These are phyloP conservation scores for Camelina neglecta DNA, from an alignment of 345 rosid species.

Conservation along the genomic window DNA sequence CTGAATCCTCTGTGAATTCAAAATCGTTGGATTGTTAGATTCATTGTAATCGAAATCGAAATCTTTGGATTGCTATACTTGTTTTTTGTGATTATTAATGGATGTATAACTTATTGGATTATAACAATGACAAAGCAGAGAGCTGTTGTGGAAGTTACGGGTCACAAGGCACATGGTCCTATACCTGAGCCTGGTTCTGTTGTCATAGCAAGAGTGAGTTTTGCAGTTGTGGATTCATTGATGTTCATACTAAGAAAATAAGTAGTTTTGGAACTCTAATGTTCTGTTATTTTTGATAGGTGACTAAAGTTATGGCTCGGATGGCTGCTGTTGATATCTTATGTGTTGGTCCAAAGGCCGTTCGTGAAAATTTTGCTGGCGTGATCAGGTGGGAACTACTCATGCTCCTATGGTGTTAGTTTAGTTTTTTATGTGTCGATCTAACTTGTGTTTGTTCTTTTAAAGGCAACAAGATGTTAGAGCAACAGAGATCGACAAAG, in stretches of 20 bases:
- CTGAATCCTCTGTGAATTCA: neutral
- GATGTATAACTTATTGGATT: neutral
- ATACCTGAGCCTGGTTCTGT: constrained; percentile 87
- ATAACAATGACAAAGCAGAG: constrained; percentile 50
- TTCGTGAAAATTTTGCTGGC: constrained; percentile 82
- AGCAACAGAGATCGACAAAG: constrained; percentile 91
- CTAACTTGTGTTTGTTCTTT: constrained; percentile 16
- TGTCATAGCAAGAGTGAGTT: constrained; percentile 77
- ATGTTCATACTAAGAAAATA: neutral
- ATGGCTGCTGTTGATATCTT: constrained; percentile 80
- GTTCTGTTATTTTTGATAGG: constrained; percentile 40
- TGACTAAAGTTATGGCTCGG: constrained; percentile 84
- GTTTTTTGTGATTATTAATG: neutral
- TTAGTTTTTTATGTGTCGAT: neutral
- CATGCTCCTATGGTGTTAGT: neutral
- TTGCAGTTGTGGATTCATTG: neutral
- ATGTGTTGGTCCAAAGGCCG: constrained; percentile 84
- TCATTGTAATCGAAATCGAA: too few species aligned
- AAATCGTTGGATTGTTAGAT: neutral
- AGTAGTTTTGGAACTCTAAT: neutral
- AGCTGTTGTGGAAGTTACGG: constrained; percentile 75
- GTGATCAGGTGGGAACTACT: constrained; percentile 58
- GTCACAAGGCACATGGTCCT: constrained; percentile 83
- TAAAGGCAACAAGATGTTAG: constrained; percentile 94
- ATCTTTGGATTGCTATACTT: neutral